Evolutionary conservation across 352 stramenopile species (phyloP), one percentile per base, ranked within the genome.

Genomic region (Albugo laibachii): DNA sequence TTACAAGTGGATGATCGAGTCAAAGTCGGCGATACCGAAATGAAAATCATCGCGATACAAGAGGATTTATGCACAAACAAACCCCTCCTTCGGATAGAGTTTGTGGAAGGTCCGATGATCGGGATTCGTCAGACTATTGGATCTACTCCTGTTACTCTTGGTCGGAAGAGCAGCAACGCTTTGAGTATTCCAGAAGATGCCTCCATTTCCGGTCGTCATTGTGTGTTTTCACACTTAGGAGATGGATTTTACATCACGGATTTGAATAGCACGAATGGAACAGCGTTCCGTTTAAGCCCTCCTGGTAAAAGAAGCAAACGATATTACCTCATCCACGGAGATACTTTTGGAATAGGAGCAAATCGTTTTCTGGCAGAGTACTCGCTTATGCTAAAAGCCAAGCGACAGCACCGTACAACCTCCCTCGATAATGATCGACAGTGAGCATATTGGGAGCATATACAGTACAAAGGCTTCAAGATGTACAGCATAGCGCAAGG

Each of bases 181-280:
- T 58, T 91, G 18, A 85, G 77, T 54, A 83, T 91, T 55, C 75
- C 70, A 6, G 69, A 85, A 48, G 77, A 91, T 56, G 63, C 69
- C 53, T 84, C 74, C 14, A 84, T 87, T 54, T 91, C 77, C 13
- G 70, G 71, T 11, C 57, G 65, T 13, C 77, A 91, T 50, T 72
- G 68, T 43, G 64, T 73, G 36, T 71, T 91, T 50, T 71, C 65
- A 53, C 79, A 76, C 50, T 61, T 81, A 35, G 69, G 61, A 47
- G 77, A 81, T 46, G 77, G 69, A 11, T 91, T 87, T 53, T 91
- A 86, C 61, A 69, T 91, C 44, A 91, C 74, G 13, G 77, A 91
- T 44, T 58, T 91, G 21, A 57, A 69, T 41, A 87, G 74, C 45
- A 91, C 77, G 21, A 91, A 91, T 47, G 77, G 77, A 50, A 87